Evolutionary conservation across 2,329 filamentous ascomycete species (phyloP).

Genomic region (Cytospora piceicola): DNA sequence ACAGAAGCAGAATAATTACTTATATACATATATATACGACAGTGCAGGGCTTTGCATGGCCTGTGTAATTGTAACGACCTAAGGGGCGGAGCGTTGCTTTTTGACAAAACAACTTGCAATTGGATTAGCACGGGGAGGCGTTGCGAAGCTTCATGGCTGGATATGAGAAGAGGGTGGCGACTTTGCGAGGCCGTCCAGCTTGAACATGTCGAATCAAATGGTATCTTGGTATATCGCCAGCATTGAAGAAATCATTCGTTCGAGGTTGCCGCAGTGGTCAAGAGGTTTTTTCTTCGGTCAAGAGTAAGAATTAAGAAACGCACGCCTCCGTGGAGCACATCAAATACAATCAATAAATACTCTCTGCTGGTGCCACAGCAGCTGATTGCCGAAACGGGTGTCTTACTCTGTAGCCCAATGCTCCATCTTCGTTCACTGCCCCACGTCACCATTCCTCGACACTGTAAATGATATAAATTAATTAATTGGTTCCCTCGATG

Average conservation of each 20-base stretch:
- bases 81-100: conserved; percentile 26
- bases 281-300: not conserved
- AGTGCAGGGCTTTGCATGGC: conserved; percentile 14
- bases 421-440: not conserved
- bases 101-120: conserved; percentile 21
- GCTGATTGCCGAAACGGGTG: conserved; percentile 4
- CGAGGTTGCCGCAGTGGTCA: not conserved
- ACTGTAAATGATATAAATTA: not conserved
- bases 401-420: not conserved
- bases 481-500: not conserved
- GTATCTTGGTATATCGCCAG: not conserved
- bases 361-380: conserved; percentile 13
- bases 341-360: conserved; percentile 13
- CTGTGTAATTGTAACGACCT: conserved; percentile 31
- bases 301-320: not conserved
- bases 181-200: conserved; percentile 7
- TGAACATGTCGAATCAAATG: not conserved
- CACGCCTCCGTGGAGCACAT: not conserved
- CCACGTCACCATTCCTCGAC: not conserved
- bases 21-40: conserved; percentile 4
- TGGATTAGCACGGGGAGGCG: conserved; percentile 23
- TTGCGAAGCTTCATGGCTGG: conserved; percentile 18
- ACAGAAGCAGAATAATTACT: not conserved
- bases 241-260: not conserved
- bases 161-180: not conserved